A percentile compares a stretch with the other conserved stretches of the same genome.
Conservation (phyloP, 148 eudicot genomes). For the Arbutus unedo region DNA sequence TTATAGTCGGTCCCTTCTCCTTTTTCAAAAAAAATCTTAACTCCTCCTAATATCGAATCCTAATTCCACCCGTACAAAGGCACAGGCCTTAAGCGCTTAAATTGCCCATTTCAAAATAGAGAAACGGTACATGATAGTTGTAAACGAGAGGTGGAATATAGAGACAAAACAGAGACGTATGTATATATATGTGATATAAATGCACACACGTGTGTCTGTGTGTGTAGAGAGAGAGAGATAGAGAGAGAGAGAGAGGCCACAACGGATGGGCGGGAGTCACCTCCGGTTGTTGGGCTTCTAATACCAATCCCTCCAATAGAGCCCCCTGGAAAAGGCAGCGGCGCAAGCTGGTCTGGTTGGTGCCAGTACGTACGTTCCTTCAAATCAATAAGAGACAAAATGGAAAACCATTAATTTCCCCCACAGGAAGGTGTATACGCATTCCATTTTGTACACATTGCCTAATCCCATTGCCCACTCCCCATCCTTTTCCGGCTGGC, state of each 20-base stretch:
- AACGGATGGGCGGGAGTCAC: slow-evolving; percentile 12
- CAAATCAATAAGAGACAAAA: background rate
- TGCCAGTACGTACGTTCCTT: background rate
- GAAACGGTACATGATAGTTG: background rate
- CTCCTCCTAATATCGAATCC: no score
- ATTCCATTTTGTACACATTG: background rate
- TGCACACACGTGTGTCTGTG: no score
- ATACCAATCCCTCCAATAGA: background rate
- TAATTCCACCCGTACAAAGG: no score
- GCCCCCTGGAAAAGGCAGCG: background rate
- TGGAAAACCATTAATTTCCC: background rate
- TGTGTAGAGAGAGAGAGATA: background rate
- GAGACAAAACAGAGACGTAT: background rate
- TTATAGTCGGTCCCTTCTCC: no score
- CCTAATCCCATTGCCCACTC: background rate
- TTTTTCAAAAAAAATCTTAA: no score
- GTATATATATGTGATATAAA: background rate
- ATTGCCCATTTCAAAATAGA: background rate
- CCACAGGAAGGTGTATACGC: background rate
- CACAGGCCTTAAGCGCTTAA: background rate
- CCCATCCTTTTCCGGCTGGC: background rate
- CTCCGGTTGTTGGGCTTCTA: background rate
- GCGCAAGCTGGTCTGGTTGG: background rate
- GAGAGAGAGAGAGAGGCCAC: slow-evolving; percentile 2
- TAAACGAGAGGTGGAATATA: slow-evolving; percentile 6